phyloP scores from a whole-genome alignment of 352 stramenopile genomes.

The Globisporangium irregulare region DNA sequence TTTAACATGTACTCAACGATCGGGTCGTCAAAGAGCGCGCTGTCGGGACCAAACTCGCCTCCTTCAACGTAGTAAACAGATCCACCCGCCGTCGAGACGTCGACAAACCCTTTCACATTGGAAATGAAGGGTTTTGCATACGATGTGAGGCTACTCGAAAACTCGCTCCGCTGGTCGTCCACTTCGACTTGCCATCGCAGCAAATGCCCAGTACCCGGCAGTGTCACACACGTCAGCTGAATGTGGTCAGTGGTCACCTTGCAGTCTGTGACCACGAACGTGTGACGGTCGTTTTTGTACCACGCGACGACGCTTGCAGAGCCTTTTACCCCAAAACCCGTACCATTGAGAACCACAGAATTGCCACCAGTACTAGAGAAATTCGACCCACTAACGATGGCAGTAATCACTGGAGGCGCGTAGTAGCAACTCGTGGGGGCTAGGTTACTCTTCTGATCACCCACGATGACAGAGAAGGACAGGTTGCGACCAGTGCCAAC shows the following conservation, averaged over 20 bases:
- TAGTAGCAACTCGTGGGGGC: slow-evolving; percentile 34
- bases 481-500: slow-evolving; percentile 37
- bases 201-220: slow-evolving; percentile 29
- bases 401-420: slow-evolving; percentile 26
- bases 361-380: slow-evolving; percentile 35
- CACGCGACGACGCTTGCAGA: slow-evolving; percentile 26
- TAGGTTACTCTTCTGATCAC: slow-evolving; percentile 28
- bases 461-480: slow-evolving; percentile 31
- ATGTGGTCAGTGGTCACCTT: slow-evolving; percentile 38
- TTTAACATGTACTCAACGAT: slow-evolving; percentile 52
- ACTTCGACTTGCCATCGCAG: slow-evolving; percentile 43
- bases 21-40: slow-evolving; percentile 39
- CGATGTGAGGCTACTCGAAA: slow-evolving; percentile 13
- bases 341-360: slow-evolving; percentile 35
- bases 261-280: slow-evolving; percentile 39
- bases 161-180: slow-evolving; percentile 28
- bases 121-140: slow-evolving; percentile 38
- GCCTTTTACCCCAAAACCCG: slow-evolving; percentile 40
- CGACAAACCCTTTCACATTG: slow-evolving; percentile 40
- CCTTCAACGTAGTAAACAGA: slow-evolving; percentile 49
- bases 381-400: slow-evolving; percentile 8
- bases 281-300: slow-evolving; percentile 42
- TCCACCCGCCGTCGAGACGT: slow-evolving; percentile 39
- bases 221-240: slow-evolving; percentile 33
- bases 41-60: slow-evolving; percentile 47